These are phyloP conservation scores for Ceratobasidium sp. DNA, from an alignment of 1,284 basidiomycete genomes.

Conservation along the genomic window DNA sequence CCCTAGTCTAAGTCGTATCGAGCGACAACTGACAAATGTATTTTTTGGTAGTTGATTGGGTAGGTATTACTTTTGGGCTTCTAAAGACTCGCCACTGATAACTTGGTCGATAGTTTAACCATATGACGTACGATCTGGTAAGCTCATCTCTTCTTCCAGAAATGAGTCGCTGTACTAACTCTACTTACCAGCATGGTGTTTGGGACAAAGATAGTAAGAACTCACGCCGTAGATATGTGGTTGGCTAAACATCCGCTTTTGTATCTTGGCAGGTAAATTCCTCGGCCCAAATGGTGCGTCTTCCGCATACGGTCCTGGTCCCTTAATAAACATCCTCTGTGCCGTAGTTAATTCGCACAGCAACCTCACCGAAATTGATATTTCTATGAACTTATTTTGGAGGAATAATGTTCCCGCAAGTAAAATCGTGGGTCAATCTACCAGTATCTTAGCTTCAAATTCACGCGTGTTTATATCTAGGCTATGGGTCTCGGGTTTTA, in stretches of 20 bases:
- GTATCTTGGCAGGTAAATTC: slow-evolving; percentile 6
- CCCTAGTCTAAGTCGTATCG: no score
- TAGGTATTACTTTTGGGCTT: not conserved
- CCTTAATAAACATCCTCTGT: no score
- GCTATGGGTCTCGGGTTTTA: slow-evolving; percentile 49
- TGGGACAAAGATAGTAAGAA: slow-evolving; percentile 49
- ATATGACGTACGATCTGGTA: slow-evolving; percentile 52
- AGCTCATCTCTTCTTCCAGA: not conserved
- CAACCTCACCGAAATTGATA: slow-evolving; percentile 53
- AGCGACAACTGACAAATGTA: no score
- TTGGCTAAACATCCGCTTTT: not conserved
- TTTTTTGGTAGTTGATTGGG: slow-evolving; percentile 15
- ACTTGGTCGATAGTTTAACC: slow-evolving; percentile 6
- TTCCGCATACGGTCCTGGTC: not conserved
- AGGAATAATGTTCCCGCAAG: slow-evolving; percentile 48
- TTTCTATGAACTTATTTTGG: slow-evolving; percentile 49
- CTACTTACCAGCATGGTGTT: slow-evolving; percentile 49
- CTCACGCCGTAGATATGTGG: no score
- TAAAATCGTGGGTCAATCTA: slow-evolving; percentile 30
- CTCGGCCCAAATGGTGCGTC: slow-evolving; percentile 20
- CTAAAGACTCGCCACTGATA: no score
- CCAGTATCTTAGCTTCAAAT: not conserved
- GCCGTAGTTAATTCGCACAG: slow-evolving; percentile 44
- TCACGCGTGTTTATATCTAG: not conserved
- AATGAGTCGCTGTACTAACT: slow-evolving; percentile 2